Base-by-base conservation (phyloP, 352 stramenopile genomes). In the Phytopythium helicoides region DNA sequence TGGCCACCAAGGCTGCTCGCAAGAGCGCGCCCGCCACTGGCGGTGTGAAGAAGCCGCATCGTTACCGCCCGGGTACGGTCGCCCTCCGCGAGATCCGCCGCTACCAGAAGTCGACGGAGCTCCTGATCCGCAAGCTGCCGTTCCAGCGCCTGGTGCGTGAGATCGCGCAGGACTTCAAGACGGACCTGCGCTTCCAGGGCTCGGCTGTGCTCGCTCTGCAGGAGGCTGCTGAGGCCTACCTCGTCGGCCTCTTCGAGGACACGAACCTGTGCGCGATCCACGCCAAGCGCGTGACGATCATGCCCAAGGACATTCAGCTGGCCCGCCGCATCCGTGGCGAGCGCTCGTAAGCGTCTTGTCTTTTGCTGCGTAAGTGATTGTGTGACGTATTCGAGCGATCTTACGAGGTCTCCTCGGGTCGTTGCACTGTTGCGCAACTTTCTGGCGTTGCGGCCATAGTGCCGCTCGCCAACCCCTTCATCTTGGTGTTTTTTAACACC, bases 81-180 rank as follows among this genome's bases (percentile, higher is more conserved):
- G 95, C 95, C 25, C 74, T 99, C 21, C 84, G 88, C 75, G 96
- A 99, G 71, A 99, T 99, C 66, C 81, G 97, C 61, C 73, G 82
- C 39, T 99, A 98, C 78, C 97, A 99, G 82, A 89, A 87, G 55
- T 97, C 79, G 47, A 99, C 96, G 12, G 95, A 98, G 61, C 81
- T 99, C 26, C 66, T 99, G 37, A 81, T 99, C 55, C 92, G 96
- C 48, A 96, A 97, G 73, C 80, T 99, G n/a, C 97, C 96, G 28
- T 99, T 99, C 78, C 94, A 97, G 53, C 79, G 97, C 47, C 77
- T 99, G 28, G 95, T 98, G 37, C 81, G 92, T 44, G 92, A 98
- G 57, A 92, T 92, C 60, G 79, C 81, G 35, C 81, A 92, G 61
- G 79, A 92, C 61, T 88, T 88, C 69, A 95, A 92, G 69, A 92